Evolutionary conservation across 345 rosid genomes (phyloP), one percentile per base, ranked within the genome.

Genomic region (Stellera chamaejasme): DNA sequence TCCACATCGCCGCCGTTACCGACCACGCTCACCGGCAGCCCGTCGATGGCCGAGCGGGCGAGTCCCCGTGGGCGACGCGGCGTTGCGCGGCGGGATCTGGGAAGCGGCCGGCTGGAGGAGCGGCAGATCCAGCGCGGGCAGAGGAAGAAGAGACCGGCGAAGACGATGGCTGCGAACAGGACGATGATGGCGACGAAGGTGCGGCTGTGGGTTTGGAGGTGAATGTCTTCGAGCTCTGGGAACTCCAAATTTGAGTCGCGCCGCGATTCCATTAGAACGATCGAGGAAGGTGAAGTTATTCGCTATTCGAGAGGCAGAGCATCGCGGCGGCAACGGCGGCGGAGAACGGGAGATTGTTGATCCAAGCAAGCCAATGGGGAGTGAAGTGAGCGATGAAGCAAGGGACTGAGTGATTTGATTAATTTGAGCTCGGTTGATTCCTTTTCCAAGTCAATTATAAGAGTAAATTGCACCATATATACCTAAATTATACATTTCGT

Each of bases 71-170:
- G 19, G 6, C 7, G 45, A 0, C 56, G 15, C 1, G 41, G 48
- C 7, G 55, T 47, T 4, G 39, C 9, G 39, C 39, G 39, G 39
- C 39, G 39, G 39, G 39, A 32, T 32, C 39, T 32, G 39, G 53
- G 13, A 59, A 46, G 48, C 13, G 13, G 11, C n/a, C 10, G 32
- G 42, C 7, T 27, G 19, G 14, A 19, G 56, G 48, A 57, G 47
- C 73, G 71, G 57, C 77, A 67, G 50, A 67, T 43, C 82, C 79
- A 74, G 12, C 75, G 69, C 2, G 63, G 47, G 53, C 64, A 74
- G 57, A 74, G 50, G 56, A 69, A 52, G 48, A 80, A 16, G 39
- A 74, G 59, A 23, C 70, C 9, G 63, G 59, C 14, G 49, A 69
- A 45, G 36, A 69, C 32, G 54, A 72, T 50, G 56, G 54, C 10